Percentiles rank a stretch among this genome's conserved stretches.
These are phyloP conservation scores for Cenchrus americanus DNA, from an alignment of 176 grass and related monocot species.

Conservation along the genomic window DNA sequence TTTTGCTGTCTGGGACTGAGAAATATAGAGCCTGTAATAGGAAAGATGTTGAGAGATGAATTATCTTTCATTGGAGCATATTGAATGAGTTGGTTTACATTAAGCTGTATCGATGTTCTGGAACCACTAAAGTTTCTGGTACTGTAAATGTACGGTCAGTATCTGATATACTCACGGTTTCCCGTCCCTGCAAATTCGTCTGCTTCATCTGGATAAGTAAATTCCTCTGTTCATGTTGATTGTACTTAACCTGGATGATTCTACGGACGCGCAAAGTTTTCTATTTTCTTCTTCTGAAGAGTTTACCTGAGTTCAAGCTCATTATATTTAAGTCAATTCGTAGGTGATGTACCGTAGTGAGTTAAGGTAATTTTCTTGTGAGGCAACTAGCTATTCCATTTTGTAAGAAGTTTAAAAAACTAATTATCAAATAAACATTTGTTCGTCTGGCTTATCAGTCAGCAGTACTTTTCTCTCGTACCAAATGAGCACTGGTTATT, in stretches of 20 bases:
- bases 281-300: not conserved
- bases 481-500: too few species aligned
- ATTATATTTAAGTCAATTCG: not conserved
- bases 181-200: not conserved
- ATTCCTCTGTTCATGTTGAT: not conserved
- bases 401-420: not conserved
- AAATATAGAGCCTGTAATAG: constrained; percentile 50
- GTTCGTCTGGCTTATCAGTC: too few species aligned
- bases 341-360: not conserved
- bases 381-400: not conserved
- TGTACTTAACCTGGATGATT: not conserved
- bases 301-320: not conserved
- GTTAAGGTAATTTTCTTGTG: not conserved
- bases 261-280: not conserved
- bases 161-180: not conserved
- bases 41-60: constrained; percentile 31
- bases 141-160: not conserved
- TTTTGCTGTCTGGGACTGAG: constrained; percentile 27
- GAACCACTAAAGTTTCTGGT: not conserved
- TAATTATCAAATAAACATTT: not conserved
- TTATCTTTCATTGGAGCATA: constrained; percentile 29
- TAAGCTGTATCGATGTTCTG: not conserved
- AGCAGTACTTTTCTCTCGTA: too few species aligned
- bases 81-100: not conserved
- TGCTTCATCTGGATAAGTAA: not conserved